phyloP scores from a whole-genome alignment of 805 yeast species.

The Candida chilensis region DNA sequence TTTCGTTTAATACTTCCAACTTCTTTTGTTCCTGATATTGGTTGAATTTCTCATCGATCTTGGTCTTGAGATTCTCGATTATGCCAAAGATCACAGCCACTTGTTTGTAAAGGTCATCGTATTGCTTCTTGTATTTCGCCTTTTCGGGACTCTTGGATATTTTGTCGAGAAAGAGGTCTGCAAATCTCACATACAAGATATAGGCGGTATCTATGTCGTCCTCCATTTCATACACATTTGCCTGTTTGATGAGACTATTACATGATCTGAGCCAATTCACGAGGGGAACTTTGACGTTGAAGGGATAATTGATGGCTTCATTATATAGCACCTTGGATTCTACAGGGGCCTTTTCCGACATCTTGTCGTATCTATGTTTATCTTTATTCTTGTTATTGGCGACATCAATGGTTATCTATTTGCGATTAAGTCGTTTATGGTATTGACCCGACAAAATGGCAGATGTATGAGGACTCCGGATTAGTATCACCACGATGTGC shows the following conservation, averaged over 20 bases:
- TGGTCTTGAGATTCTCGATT: conserved; percentile 14
- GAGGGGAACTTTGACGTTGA: conserved; percentile 39
- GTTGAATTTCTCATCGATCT: conserved; percentile 12
- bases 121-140: conserved; percentile 13
- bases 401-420: too few relatives aligned
- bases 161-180: conserved; percentile 44
- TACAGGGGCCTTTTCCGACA: too few relatives aligned
- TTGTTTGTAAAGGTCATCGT: conserved; percentile 8
- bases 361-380: too few relatives aligned
- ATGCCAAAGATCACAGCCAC: conserved; percentile 16
- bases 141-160: conserved; percentile 37
- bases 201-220: conserved; percentile 41
- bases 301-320: conserved; percentile 47
- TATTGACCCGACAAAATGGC: too few relatives aligned
- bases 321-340: conserved; percentile 24
- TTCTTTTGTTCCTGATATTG: conserved; percentile 6
- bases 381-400: too few relatives aligned
- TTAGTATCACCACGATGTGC: too few relatives aligned
- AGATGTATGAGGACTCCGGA: too few relatives aligned
- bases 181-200: conserved; percentile 45
- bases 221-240: conserved; percentile 32
- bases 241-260: conserved; percentile 34
- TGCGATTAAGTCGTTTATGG: too few relatives aligned
- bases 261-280: conserved; percentile 49
- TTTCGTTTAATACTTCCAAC: conserved; percentile 2